Conservation (phyloP, 768 basidiomycete genomes). For the Leccinum ochraceum region DNA sequence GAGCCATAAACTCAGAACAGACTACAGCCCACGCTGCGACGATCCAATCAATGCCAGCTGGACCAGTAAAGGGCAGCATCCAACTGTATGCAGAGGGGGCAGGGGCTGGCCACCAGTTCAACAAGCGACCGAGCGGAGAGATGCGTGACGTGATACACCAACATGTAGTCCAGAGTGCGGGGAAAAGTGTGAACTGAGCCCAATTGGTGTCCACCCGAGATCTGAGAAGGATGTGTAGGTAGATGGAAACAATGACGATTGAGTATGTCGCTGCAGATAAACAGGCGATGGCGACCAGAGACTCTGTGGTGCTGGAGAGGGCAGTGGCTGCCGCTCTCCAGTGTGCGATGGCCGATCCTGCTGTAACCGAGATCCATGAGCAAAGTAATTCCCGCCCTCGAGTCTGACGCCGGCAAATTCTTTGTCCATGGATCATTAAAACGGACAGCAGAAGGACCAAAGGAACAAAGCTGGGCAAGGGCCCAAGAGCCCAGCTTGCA, state of each 20-base stretch:
- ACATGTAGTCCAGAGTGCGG: slow-evolving; percentile 63
- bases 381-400: slow-evolving; percentile 31
- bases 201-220: slow-evolving; percentile 35
- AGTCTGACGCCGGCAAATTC: slow-evolving; percentile 30
- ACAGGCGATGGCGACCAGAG: slow-evolving; percentile 46
- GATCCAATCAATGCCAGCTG: slow-evolving; percentile 68
- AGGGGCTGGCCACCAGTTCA: slow-evolving; percentile 63
- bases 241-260: slow-evolving; percentile 42
- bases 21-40: slow-evolving; percentile 77
- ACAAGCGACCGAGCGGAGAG: slow-evolving; percentile 70
- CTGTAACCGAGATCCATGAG: slow-evolving; percentile 40
- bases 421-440: slow-evolving; percentile 34
- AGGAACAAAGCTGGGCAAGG: slow-evolving; percentile 36
- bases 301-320: slow-evolving; percentile 51
- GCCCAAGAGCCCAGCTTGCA: slow-evolving; percentile 28
- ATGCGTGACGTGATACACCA: slow-evolving; percentile 57
- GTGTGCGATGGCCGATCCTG: slow-evolving; percentile 44
- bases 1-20: slow-evolving; percentile 50
- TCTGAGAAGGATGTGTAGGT: slow-evolving; percentile 39
- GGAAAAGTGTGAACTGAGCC: slow-evolving; percentile 59
- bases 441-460: slow-evolving; percentile 30
- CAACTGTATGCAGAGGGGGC: slow-evolving; percentile 59
- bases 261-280: slow-evolving; percentile 47
- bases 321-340: slow-evolving; percentile 50
- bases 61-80: slow-evolving; percentile 59